These are phyloP conservation scores for Candida easanensis DNA, from an alignment of 805 yeast species.

Conservation along the genomic window DNA sequence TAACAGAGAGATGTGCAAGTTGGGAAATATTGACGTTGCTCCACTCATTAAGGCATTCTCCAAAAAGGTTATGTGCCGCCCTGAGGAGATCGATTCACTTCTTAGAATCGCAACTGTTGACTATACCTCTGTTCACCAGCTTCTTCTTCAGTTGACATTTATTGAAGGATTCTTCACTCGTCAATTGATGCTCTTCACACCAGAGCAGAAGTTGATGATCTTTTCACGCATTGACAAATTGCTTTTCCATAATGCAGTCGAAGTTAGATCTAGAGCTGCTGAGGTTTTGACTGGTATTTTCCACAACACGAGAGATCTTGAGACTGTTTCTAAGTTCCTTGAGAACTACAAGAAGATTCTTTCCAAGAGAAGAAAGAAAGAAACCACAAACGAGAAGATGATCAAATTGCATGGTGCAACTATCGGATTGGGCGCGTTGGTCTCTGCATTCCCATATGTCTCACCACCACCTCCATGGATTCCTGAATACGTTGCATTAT, in stretches of 20 bases:
- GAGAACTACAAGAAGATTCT: conserved; percentile 25
- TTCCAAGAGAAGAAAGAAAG: conserved; percentile 30
- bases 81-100: conserved; percentile 39
- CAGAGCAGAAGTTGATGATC: conserved; percentile 45
- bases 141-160: conserved; percentile 62
- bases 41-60: conserved; percentile 45
- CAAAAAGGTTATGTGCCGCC: conserved; percentile 40
- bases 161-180: conserved; percentile 69
- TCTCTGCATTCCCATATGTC: conserved; percentile 84
- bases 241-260: conserved; percentile 61
- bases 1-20: conserved; percentile 77
- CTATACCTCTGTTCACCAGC: conserved; percentile 56
- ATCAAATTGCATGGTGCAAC: conserved; percentile 77
- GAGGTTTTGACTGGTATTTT: conserved; percentile 76
- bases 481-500: conserved; percentile 63
- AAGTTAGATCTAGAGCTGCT: conserved; percentile 73
- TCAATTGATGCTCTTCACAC: conserved; percentile 54
- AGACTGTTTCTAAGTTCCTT: conserved; percentile 42
- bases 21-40: conserved; percentile 58
- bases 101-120: conserved; percentile 38
- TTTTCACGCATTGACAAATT: conserved; percentile 50
- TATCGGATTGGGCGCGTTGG: conserved; percentile 82
- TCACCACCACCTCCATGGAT: conserved; percentile 94
- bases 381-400: conserved; percentile 39
- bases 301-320: conserved; percentile 43